Base-by-base conservation (phyloP, 164 flowering plant genomes). In the Sedum album region DNA sequence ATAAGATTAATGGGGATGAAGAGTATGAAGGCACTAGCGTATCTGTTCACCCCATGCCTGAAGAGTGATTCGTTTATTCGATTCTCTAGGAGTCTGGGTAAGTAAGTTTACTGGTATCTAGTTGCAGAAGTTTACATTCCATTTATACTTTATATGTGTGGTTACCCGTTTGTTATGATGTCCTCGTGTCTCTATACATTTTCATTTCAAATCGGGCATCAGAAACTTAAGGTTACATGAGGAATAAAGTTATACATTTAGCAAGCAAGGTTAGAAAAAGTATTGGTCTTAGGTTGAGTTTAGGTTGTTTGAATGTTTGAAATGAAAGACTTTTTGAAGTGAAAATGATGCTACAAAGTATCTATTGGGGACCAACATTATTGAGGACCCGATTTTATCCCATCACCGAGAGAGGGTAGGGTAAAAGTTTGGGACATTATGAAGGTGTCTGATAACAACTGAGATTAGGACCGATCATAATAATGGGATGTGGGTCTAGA, bases 1-100 rank as follows among this genome's bases (percentile, higher is more conserved):
- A 93, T 77, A 95, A 86, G 81, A 86, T 91, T 73, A 65, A 75
- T 79, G 91, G 87, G 28, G 79, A 75, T 39, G 83, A 79, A 69
- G 38, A 44, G 3, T 11, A 44, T 44, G 78, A 46, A 28, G 79
- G 71, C 18, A 28, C 26, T 33, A 28, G 62, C 4, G 62, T 26
- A 33, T 26, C 62, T 8, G 35, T 57, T 2, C 62, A 57, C 20
- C 62, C 62, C 62, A 28, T 30, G 31, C 14, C 33, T 57, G 33
- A 1, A 18, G 62, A 57, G 11, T 57, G 62, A 57, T 55, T 21
- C 7, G n/a, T 5, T n/a, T 6, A 20, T 2, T 20, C 0, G 26
- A 2, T 49, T 49, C 9, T 21, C n/a, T n/a, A n/a, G n/a, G n/a
- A n/a, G n/a, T n/a, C n/a, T n/a, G n/a, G n/a, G n/a, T n/a, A n/a